Conservation (phyloP, 169 alveolate genomes). For the Eimeria maxima region DNA sequence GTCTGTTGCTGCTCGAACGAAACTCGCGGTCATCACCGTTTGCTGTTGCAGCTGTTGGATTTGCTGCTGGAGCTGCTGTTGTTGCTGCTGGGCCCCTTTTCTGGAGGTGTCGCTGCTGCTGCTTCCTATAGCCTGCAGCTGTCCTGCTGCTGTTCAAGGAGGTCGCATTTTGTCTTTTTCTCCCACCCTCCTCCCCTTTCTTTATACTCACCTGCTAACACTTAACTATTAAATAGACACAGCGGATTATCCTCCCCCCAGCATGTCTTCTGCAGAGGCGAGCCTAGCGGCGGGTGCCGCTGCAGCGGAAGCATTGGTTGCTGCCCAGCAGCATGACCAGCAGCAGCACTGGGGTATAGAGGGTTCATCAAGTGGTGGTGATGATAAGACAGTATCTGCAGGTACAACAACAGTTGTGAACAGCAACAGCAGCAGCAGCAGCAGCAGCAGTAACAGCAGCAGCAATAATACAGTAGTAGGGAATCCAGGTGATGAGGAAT, state of each 20-base stretch:
- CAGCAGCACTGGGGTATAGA: slow-evolving; percentile 69
- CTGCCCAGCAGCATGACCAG: slow-evolving; percentile 30
- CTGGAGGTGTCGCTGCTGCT: slow-evolving; percentile 23
- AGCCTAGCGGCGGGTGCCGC: slow-evolving; percentile 19
- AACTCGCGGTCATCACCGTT: background rate
- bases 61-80: slow-evolving; percentile 24
- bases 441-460: slow-evolving; percentile 11
- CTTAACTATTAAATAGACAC: background rate
- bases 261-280: background rate
- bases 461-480: too few species aligned
- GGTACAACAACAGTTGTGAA: too few species aligned
- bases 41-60: slow-evolving; percentile 13
- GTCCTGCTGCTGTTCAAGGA: background rate
- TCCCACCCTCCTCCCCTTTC: too few species aligned
- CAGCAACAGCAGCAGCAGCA: slow-evolving; percentile 27
- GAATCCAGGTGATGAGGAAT: background rate
- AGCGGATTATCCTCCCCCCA: too few species aligned
- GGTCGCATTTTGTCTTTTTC: background rate
- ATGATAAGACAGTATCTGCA: background rate
- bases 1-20: background rate
- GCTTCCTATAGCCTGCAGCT: background rate
- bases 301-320: slow-evolving; percentile 21
- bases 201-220: background rate
- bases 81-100: background rate
- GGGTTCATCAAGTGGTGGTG: background rate